phyloP scores from a whole-genome alignment of 352 stramenopile species.

The Phytophthora sp. region DNA sequence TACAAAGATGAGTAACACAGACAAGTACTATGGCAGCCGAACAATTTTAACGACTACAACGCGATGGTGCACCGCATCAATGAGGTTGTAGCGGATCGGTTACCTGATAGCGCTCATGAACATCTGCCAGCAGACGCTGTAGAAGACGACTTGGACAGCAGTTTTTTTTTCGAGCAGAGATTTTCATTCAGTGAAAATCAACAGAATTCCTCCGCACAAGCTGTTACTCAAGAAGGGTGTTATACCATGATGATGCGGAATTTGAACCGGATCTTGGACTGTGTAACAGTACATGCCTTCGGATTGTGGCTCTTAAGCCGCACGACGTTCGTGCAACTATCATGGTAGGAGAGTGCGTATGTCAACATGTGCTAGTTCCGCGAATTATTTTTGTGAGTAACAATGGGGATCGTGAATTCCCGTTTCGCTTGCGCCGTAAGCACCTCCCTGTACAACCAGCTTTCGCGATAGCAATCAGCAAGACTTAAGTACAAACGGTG shows the following conservation, averaged over 20 bases:
- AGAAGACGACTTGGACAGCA: too few relatives aligned
- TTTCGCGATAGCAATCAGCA: constrained; percentile 48
- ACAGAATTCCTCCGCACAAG: constrained; percentile 36
- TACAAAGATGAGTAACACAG: background rate
- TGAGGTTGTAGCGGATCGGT: too few relatives aligned
- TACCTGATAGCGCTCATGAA: background rate
- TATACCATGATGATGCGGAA: constrained; percentile 42
- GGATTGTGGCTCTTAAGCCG: constrained; percentile 28
- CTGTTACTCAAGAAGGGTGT: too few relatives aligned
- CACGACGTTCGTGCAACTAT: constrained; percentile 37
- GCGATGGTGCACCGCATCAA: too few relatives aligned
- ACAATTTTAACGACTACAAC: too few relatives aligned
- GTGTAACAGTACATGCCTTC: constrained; percentile 35
- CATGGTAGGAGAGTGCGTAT: constrained; percentile 24
- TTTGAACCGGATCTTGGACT: constrained; percentile 32
- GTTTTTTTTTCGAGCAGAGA: too few relatives aligned
- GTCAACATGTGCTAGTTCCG: constrained; percentile 26
- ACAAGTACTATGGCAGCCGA: background rate
- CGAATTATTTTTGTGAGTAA: constrained; percentile 31
- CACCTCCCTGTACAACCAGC: constrained; percentile 38
- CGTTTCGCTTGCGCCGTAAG: constrained; percentile 25
- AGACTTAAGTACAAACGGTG: constrained; percentile 43
- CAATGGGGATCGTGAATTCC: constrained; percentile 16
- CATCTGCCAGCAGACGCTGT: background rate
- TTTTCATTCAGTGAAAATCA: constrained; percentile 25